Conservation (phyloP, 2,329 filamentous ascomycete species). For the Fonsecaea nubica region DNA sequence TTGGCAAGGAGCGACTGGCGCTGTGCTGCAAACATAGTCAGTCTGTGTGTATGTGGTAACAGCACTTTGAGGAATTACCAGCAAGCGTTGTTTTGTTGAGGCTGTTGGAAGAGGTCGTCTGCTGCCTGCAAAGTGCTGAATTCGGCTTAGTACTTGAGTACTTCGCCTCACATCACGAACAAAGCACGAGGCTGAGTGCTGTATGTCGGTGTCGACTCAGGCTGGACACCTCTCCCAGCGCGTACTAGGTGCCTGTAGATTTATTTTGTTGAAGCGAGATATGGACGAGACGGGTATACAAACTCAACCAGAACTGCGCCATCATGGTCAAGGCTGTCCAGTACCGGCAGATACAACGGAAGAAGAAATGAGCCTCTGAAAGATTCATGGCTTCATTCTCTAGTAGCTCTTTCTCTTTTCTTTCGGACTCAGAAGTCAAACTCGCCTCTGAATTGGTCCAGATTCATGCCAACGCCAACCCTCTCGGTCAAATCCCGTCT, state of each 20-base stretch:
- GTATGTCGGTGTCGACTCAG: not conserved
- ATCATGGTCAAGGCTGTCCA: not conserved
- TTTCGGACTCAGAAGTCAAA: conserved; percentile 73
- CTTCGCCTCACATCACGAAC: not conserved
- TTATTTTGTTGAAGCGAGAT: too few relatives aligned
- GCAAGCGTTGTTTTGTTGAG: not conserved
- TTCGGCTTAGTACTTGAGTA: not conserved
- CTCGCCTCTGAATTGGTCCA: conserved; percentile 84
- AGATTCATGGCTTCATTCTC: conserved; percentile 12
- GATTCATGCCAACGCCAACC: conserved; percentile 88
- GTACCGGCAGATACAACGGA: too few relatives aligned
- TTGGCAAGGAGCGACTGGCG: not conserved
- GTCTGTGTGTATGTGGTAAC: not conserved
- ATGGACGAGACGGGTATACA: too few relatives aligned
- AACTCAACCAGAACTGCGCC: too few relatives aligned
- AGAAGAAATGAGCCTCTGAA: not conserved
- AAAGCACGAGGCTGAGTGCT: not conserved
- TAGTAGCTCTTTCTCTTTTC: not conserved
- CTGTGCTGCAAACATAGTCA: not conserved
- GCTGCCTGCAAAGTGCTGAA: not conserved
- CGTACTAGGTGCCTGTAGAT: too few relatives aligned
- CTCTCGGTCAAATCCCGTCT: conserved; percentile 84
- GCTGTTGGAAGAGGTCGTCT: not conserved
- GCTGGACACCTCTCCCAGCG: not conserved
- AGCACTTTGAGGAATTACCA: not conserved